phyloP scores from a whole-genome alignment of 768 basidiomycete species.

The Galerina sulciceps region DNA sequence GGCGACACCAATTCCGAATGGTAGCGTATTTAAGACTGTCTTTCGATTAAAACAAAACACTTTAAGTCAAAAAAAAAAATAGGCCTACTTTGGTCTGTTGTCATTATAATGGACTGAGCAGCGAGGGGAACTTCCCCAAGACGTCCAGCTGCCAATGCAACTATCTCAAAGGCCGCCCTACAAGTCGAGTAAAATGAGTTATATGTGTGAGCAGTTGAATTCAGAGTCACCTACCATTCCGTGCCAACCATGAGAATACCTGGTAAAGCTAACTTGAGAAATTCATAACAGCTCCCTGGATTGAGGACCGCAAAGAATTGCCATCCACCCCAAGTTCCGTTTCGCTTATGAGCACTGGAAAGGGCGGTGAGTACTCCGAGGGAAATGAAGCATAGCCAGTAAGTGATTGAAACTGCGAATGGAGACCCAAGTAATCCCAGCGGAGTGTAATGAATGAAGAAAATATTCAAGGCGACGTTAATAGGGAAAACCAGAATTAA shows the following conservation, averaged over 20 bases:
- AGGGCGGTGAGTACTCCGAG: slow-evolving; percentile 52
- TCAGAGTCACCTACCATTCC: slow-evolving; percentile 60
- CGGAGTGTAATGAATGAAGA: slow-evolving; percentile 64
- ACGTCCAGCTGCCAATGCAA: slow-evolving; percentile 75
- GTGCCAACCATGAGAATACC: slow-evolving; percentile 82
- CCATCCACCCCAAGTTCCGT: slow-evolving; percentile 69
- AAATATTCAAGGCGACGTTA: slow-evolving; percentile 62
- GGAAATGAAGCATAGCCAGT: slow-evolving; percentile 67
- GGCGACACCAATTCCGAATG: slow-evolving; percentile 78
- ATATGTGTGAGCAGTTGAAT: neutral
- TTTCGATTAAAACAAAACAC: slow-evolving; percentile 2
- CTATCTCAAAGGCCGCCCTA: slow-evolving; percentile 85
- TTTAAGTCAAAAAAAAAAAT: neutral
- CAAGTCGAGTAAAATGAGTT: neutral
- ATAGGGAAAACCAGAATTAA: slow-evolving; percentile 67
- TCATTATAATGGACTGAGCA: slow-evolving; percentile 82
- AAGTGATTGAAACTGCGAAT: slow-evolving; percentile 67
- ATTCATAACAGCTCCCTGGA: slow-evolving; percentile 50
- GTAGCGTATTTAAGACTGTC: slow-evolving; percentile 71
- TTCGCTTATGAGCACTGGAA: slow-evolving; percentile 56
- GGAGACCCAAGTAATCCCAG: slow-evolving; percentile 72
- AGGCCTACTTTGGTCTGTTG: slow-evolving; percentile 69
- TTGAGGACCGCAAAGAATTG: slow-evolving; percentile 50
- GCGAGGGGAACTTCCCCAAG: slow-evolving; percentile 70
- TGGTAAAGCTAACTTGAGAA: slow-evolving; percentile 72